Evolutionary conservation across 2,329 filamentous ascomycete species (phyloP), one percentile per base, ranked within the genome.

Genomic region (Nakataea oryzae): DNA sequence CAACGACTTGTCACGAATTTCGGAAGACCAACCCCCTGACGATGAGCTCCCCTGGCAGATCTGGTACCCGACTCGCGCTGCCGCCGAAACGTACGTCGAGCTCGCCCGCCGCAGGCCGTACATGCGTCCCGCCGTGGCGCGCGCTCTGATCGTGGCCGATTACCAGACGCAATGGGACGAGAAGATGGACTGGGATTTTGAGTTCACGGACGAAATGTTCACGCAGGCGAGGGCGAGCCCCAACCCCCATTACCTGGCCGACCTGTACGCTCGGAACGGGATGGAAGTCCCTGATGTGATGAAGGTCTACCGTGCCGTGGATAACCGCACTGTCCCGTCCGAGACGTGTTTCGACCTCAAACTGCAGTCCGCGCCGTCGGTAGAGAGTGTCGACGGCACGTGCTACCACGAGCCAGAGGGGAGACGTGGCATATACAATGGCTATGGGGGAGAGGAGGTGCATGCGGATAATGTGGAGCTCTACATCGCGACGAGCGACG

Each of bases 61-160:
- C 59, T 76, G 74, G 73, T 67, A 74, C 63, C 74, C 74, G 0
- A 69, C 73, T 0, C 57, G 67, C 5, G 70, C 74, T 11, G 62
- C 61, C 9, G 73, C 76, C 63, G 67, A 69, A 8, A 76, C 73
- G 2, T 73, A 74, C 55, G 70, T 74, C 2, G 59, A 66, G 17
- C 63, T 77, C 24, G 71, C 65, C 11, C 32, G 57, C 7, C 65
- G 64, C 3, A 75, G 72, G 63, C 74, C 74, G 2, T 17, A 64
- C 6, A 68, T 74, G 69, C 34, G 63, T 8, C 76, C 76, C 58
- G 70, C 74, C 50, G 70, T 75, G 21, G 72, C 68, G 11, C 58
- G 59, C 54, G 62, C 64, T 27, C 60, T 60, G 26, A 59, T 66
- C 54, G 62, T 61, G 41, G 63, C 62, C 17, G 60, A 64, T 26